Evolutionary conservation across 2,329 filamentous ascomycete species (phyloP).

Genomic region (Sporothrix phasma): DNA sequence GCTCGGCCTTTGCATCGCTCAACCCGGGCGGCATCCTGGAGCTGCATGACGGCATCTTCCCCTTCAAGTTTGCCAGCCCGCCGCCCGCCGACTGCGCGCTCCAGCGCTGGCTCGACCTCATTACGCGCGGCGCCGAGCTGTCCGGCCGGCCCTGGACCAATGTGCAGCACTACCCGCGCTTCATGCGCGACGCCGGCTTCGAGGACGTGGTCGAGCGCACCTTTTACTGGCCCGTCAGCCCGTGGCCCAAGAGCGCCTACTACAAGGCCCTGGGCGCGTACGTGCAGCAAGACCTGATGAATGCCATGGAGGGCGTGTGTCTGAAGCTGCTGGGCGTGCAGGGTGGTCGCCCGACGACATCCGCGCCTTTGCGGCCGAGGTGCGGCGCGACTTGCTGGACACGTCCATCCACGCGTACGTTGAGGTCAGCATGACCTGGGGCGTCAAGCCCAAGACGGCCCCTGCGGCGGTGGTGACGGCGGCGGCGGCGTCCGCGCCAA

Average conservation of each 20-base stretch:
- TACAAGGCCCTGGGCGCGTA: slow-evolving; percentile 21
- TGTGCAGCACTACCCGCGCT: slow-evolving; percentile 12
- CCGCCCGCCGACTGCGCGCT: slow-evolving; percentile 13
- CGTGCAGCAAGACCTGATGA: slow-evolving; percentile 18
- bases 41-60: slow-evolving; percentile 15
- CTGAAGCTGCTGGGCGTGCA: slow-evolving; percentile 8
- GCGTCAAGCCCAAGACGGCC: background rate
- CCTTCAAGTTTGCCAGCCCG: slow-evolving; percentile 12
- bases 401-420: slow-evolving; percentile 8
- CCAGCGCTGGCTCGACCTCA: slow-evolving; percentile 17
- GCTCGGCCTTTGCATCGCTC: background rate
- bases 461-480: background rate
- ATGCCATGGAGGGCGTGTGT: slow-evolving; percentile 10
- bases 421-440: slow-evolving; percentile 4
- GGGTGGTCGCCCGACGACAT: slow-evolving; percentile 7
- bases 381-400: slow-evolving; percentile 8
- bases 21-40: slow-evolving; percentile 11
- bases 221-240: slow-evolving; percentile 21
- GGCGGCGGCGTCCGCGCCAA: background rate
- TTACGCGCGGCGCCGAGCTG: slow-evolving; percentile 16
- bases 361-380: slow-evolving; percentile 5
- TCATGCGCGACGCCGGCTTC: slow-evolving; percentile 21
- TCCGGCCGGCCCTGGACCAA: slow-evolving; percentile 21
- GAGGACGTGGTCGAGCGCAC: slow-evolving; percentile 22
- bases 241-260: slow-evolving; percentile 23